Evolutionary conservation across 257 asterid species (phyloP).

Genomic region (Solanum piurae): DNA sequence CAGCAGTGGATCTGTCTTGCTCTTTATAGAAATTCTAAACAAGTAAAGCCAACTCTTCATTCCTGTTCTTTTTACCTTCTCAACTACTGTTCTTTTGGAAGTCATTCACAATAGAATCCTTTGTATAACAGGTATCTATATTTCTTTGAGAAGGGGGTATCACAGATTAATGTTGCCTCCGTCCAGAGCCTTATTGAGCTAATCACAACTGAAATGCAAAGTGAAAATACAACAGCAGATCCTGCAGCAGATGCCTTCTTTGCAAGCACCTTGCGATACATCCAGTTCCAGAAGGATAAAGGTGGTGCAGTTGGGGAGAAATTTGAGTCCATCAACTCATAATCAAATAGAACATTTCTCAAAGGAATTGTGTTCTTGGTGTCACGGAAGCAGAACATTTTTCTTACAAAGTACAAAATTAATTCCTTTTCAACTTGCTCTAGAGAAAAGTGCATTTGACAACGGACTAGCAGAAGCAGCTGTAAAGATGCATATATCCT

Average conservation of each 20-base stretch:
- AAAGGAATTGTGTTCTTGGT: background rate
- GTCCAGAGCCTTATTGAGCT: conserved; percentile 77
- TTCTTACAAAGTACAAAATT: background rate
- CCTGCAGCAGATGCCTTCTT: conserved; percentile 75
- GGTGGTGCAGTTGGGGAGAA: conserved; percentile 91
- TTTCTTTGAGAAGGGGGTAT: conserved; percentile 88
- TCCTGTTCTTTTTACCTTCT: background rate
- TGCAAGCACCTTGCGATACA: conserved; percentile 74
- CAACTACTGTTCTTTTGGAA: background rate
- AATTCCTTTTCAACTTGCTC: background rate
- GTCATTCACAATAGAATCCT: background rate
- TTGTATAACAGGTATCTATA: conserved; percentile 68
- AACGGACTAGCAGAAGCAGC: background rate
- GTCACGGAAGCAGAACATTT: background rate
- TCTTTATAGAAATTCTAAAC: conserved; percentile 89
- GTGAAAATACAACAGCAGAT: conserved; percentile 52
- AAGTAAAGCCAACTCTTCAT: conserved; percentile 29
- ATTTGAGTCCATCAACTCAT: conserved; percentile 54
- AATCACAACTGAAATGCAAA: conserved; percentile 66
- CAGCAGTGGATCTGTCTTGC: conserved; percentile 65
- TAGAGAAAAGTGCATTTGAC: background rate
- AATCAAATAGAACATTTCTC: background rate
- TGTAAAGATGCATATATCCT: background rate
- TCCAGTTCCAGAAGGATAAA: conserved; percentile 94
- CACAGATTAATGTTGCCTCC: conserved; percentile 67